Base-by-base conservation (phyloP, 352 stramenopile genomes). In the Globisporangium canariense region DNA sequence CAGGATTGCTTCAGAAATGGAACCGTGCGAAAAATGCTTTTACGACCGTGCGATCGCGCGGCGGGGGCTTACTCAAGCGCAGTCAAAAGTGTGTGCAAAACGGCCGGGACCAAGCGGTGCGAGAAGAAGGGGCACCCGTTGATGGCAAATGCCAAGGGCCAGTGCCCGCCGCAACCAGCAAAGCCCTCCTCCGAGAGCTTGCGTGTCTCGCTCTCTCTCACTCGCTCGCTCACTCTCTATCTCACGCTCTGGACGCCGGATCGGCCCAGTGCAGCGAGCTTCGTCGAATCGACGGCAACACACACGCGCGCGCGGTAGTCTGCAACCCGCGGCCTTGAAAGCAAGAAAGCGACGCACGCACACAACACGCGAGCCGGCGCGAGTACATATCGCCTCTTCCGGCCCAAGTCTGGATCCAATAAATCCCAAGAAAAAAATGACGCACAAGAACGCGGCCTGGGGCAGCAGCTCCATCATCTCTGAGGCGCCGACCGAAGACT, bases 401-500 rank as follows among this genome's bases (percentile, higher is more conserved):
- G 22, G 9, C 30, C 11, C 18, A 30, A 57, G 51, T 43, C 2
- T 1, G 32, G 28, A n/a, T 25, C 9, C 25, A 56, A 56, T 28
- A 10, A 54, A 54, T 30, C 22, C 51, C 28, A 64, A 2, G 9
- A 36, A 36, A 36, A 36, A 36, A 8, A 77, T 77, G 69, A n/a
- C 69, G 34, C 63, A 65, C 28, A 77, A 77, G 62, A 62, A 65
- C 52, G 41, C 60, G 5, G 61, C 65, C 16, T 71, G 64, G 36
- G 68, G 40, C 22, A 70, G 67, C 34, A 34, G 47, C 56, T 84
- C 71, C 45, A 73, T 84, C 9, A 65, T 84, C 58, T 86, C 80
- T 9, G 83, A 76, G 58, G 59, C 70, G 8, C 63, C 73, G 11
- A 80, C 73, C 49, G 73, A 80, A 18, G 81, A 73, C 55, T 75